Base-by-base conservation (phyloP, 768 basidiomycete species). In the Trametes elegans region DNA sequence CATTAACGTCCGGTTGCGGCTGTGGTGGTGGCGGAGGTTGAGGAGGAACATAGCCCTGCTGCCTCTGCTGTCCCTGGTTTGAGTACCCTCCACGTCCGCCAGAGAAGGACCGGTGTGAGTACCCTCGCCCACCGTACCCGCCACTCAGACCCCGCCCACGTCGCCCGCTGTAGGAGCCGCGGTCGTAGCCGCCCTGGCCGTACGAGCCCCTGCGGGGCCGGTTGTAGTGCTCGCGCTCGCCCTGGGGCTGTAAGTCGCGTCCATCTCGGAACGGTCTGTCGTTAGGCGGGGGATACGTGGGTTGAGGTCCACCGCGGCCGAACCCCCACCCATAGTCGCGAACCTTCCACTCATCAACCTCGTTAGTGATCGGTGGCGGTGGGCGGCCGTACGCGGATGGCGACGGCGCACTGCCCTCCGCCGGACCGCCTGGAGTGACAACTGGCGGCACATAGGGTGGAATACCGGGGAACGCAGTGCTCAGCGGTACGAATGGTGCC, bases 301-400 rank as follows among this genome's bases (percentile, higher is more conserved):
- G 60, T 4, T 14, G 21, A 16, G 57, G 43, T 2, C 73, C 75
- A 56, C 74, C 72, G 11, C 72, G 68, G 1, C 85, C 85, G 57
- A 87, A 87, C 5, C 85, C 84, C 62, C 71, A 87, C 8, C 86
- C 85, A 51, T 75, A 86, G 61, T 87, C 76, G 57, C 75, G 79
- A 39, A 87, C 85, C 51, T 77, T 76, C 66, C 78, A 80, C 10
- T 77, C 76, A 29, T 70, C 70, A 8, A 58, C 38, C 11, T 48
- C 59, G 1, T 61, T 42, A 19, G 59, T 47, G 14, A 53, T 32
- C 19, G 27, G 55, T 4, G 51, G 52, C 36, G 41, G 61, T 11
- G 43, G 52, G 6, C 58, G 57, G n/a, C 51, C 32, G 9, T 58
- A 53, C 21, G 42, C 29, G 1, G 56, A 53, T 10, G 62, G 60